A percentile compares a stretch with the other conserved stretches of the same genome.
Conservation (phyloP, 1,284 basidiomycete genomes). For the Sporisorium reilianum region DNA sequence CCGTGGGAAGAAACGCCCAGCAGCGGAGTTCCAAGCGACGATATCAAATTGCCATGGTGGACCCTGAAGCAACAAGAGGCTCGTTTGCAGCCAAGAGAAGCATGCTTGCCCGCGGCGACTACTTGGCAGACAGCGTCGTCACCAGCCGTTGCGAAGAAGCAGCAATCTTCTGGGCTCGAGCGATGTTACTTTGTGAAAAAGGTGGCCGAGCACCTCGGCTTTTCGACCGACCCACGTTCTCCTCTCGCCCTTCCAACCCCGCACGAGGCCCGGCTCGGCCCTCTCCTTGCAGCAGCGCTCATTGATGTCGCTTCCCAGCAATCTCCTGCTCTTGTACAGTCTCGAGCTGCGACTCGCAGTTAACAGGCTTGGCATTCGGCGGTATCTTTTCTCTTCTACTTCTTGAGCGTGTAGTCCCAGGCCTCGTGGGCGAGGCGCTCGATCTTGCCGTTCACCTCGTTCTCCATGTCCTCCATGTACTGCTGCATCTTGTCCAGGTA, state of each 20-base stretch:
- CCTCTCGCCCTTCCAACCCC: background rate
- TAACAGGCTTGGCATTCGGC: too few relatives aligned
- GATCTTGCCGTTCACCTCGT: slow-evolving; percentile 86
- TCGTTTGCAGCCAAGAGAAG: too few relatives aligned
- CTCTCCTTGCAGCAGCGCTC: too few relatives aligned
- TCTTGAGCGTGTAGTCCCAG: slow-evolving; percentile 76
- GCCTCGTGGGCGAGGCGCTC: slow-evolving; percentile 81
- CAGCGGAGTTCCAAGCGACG: background rate
- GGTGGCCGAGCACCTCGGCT: background rate
- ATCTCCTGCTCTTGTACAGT: background rate
- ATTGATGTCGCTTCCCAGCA: too few relatives aligned
- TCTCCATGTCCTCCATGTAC: slow-evolving; percentile 82
- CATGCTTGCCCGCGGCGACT: too few relatives aligned
- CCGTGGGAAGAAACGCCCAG: background rate
- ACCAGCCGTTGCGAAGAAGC: too few relatives aligned
- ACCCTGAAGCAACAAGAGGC: background rate
- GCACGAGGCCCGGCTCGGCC: background rate
- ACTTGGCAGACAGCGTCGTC: too few relatives aligned
- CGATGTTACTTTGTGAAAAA: too few relatives aligned
- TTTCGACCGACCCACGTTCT: background rate
- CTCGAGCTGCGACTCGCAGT: background rate
- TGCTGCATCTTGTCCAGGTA: slow-evolving; percentile 79
- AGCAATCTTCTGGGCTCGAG: too few relatives aligned
- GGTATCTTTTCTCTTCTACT: slow-evolving; percentile 34
- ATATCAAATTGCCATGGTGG: background rate